These are phyloP conservation scores for Mortierella sp. DNA, from an alignment of 371 early-diverging fungal species.

Conservation along the genomic window DNA sequence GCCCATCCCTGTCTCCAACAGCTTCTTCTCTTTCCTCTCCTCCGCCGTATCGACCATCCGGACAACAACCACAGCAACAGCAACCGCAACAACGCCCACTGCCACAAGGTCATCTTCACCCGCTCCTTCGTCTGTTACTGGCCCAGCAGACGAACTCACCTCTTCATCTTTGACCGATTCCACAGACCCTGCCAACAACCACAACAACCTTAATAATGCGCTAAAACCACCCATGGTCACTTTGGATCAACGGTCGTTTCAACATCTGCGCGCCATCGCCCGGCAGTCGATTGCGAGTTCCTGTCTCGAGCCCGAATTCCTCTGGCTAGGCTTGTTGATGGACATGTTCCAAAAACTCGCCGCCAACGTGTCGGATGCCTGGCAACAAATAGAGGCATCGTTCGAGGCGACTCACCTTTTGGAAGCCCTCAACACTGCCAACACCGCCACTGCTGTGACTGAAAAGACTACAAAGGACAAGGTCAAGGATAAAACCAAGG, in stretches of 20 bases:
- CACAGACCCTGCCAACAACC: neutral
- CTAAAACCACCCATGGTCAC: conserved; percentile 6
- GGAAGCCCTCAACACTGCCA: neutral
- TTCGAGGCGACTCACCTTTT: conserved; percentile 7
- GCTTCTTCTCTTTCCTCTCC: conserved; percentile 28
- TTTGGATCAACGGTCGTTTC: conserved; percentile 44
- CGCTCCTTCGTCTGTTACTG: neutral
- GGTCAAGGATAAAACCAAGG: neutral
- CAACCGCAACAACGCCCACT: conserved; percentile 6
- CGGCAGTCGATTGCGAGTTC: conserved; percentile 56
- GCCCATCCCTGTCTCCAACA: conserved; percentile 11
- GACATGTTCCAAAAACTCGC: conserved; percentile 49
- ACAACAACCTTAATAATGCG: neutral
- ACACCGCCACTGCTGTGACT: neutral
- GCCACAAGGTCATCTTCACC: conserved; percentile 26
- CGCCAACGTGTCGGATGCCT: conserved; percentile 42
- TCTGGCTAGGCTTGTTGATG: conserved; percentile 52
- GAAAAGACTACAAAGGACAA: neutral
- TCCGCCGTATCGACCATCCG: conserved; percentile 13
- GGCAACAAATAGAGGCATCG: conserved; percentile 46
- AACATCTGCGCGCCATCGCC: conserved; percentile 52
- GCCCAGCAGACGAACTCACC: neutral
- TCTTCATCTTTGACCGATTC: neutral
- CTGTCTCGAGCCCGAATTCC: conserved; percentile 52
- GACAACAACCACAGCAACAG: conserved; percentile 7